These are phyloP conservation scores for Prunus campanulata DNA, from an alignment of 306 rosid genomes.

Conservation along the genomic window DNA sequence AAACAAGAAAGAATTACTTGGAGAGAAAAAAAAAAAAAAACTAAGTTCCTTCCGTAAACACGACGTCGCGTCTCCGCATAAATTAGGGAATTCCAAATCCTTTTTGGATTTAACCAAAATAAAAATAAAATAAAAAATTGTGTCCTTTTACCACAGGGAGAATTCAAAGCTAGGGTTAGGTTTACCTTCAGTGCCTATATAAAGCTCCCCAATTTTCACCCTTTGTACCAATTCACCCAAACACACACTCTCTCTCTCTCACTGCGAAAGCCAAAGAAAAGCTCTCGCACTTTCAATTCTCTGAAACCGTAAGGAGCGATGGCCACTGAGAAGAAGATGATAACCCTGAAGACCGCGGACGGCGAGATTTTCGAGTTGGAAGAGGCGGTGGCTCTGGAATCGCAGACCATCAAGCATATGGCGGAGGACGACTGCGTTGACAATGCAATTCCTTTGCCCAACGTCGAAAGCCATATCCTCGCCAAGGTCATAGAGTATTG, in stretches of 20 bases:
- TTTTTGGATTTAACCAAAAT: neutral
- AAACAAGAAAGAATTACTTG: too few species aligned
- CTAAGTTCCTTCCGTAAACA: neutral
- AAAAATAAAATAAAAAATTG: neutral
- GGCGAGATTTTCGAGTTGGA: constrained; percentile 25
- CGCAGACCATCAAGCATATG: constrained; percentile 31
- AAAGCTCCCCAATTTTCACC: neutral
- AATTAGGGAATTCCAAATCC: neutral
- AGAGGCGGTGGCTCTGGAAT: constrained; percentile 16
- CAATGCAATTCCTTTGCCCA: constrained; percentile 18
- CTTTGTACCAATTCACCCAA: neutral
- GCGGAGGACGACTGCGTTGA: constrained; percentile 17
- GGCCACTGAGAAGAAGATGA: constrained; percentile 27
- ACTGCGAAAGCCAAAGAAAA: neutral
- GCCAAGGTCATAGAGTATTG: constrained; percentile 33
- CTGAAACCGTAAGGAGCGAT: neutral
- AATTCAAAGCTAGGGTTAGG: neutral
- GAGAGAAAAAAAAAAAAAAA: too few species aligned
- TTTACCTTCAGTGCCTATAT: neutral
- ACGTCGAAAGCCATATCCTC: constrained; percentile 22
- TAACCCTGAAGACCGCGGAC: constrained; percentile 32
- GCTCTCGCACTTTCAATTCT: neutral
- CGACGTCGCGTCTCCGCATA: neutral
- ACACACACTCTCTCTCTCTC: too few species aligned
- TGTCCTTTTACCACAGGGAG: neutral